Percentiles rank a stretch among this genome's conserved stretches.
phyloP scores from a whole-genome alignment of 2,329 filamentous ascomycete species.

The Xylariaceae sp. region DNA sequence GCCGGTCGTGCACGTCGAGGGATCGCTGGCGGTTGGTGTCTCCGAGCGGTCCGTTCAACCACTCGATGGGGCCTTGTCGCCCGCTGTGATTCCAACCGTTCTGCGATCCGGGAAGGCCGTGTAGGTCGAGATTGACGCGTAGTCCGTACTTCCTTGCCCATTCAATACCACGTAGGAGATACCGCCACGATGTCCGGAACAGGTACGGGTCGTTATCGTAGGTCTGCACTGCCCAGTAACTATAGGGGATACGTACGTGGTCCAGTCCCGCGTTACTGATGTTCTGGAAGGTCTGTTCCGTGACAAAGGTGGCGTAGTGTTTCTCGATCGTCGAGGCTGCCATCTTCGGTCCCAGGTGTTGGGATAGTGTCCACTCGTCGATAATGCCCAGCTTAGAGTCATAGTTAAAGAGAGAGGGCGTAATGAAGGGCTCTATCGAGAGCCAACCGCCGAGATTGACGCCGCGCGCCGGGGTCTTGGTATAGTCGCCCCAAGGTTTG shows the following conservation, averaged over 20 bases:
- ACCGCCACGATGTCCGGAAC: slow-evolving; percentile 82
- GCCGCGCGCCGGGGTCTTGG: slow-evolving; percentile 72
- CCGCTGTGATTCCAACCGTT: slow-evolving; percentile 99
- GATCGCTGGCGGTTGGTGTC: slow-evolving; percentile 71
- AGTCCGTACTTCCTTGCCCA: slow-evolving; percentile 89
- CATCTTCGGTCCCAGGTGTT: slow-evolving; percentile 60
- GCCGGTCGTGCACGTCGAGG: slow-evolving; percentile 77
- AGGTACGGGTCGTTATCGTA: slow-evolving; percentile 87
- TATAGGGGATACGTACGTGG: slow-evolving; percentile 92
- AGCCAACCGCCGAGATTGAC: slow-evolving; percentile 95
- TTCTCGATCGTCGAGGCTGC: slow-evolving; percentile 68
- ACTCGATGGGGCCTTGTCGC: slow-evolving; percentile 70
- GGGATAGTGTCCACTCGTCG: slow-evolving; percentile 79
- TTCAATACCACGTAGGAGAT: slow-evolving; percentile 86
- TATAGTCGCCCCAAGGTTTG: slow-evolving; percentile 70
- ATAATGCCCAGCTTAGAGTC: slow-evolving; percentile 62
- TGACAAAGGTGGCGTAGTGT: slow-evolving; percentile 88
- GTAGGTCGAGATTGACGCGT: slow-evolving; percentile 86
- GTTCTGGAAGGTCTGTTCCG: slow-evolving; percentile 73
- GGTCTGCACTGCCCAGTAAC: slow-evolving; percentile 86
- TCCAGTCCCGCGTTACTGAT: slow-evolving; percentile 87
- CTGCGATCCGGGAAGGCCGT: slow-evolving; percentile 86
- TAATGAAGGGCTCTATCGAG: slow-evolving; percentile 89
- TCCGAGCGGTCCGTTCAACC: slow-evolving; percentile 89
- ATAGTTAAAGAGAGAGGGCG: slow-evolving; percentile 77